A percentile compares a stretch with the other conserved stretches of the same genome.
Conservation (phyloP, 2,329 filamentous ascomycete genomes). For the Phialophora macrospora region DNA sequence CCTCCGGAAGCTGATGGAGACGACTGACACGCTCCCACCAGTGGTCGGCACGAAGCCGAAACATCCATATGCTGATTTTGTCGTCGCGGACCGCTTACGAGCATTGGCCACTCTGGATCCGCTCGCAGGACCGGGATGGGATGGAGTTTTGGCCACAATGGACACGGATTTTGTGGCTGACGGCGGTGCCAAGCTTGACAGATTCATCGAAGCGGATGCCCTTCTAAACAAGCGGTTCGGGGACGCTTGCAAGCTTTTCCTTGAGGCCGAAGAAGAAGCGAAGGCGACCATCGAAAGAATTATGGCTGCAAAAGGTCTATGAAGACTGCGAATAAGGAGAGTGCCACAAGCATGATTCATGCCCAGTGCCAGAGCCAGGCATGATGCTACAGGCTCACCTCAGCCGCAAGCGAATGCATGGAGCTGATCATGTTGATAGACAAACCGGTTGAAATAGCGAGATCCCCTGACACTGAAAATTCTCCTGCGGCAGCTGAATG, state of each 20-base stretch:
- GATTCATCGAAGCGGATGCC: not conserved
- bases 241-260: not conserved
- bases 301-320: not conserved
- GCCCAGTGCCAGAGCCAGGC: not conserved
- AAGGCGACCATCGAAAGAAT: not conserved
- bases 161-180: not conserved
- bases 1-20: constrained; percentile 10
- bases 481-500: not conserved
- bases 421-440: not conserved
- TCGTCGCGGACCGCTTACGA: not conserved
- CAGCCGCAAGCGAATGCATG: not conserved
- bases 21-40: not conserved
- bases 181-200: not conserved
- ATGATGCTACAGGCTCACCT: not conserved
- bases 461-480: not conserved
- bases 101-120: not conserved
- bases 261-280: not conserved
- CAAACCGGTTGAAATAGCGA: not conserved
- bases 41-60: not conserved
- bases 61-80: not conserved
- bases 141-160: constrained; percentile 1
- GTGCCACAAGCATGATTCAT: not conserved
- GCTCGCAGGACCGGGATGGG: not conserved
- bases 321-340: not conserved
- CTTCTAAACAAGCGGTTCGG: not conserved